Evolutionary conservation across 352 stramenopile species (phyloP).

Genomic region (Globisporangium sylvaticum): DNA sequence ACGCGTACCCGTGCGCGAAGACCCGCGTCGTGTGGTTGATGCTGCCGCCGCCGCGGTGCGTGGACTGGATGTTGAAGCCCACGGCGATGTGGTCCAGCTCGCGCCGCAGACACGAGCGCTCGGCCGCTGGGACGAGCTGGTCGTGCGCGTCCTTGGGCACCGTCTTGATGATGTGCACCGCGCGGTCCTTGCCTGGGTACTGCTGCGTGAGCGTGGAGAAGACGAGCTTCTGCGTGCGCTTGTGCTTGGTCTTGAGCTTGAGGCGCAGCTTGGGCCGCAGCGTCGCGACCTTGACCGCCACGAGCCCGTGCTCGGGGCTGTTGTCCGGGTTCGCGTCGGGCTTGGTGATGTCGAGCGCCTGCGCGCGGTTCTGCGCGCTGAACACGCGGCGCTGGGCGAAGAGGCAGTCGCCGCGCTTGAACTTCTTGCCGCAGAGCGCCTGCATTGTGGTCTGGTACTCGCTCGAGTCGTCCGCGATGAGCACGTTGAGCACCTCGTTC

Average conservation of each 20-base stretch:
- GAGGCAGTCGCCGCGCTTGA: constrained; percentile 42
- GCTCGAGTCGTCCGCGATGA: constrained; percentile 36
- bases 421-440: constrained; percentile 41
- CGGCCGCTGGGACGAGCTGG: constrained; percentile 38
- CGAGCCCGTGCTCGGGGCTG: constrained; percentile 23
- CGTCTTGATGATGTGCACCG: constrained; percentile 61
- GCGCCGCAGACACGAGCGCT: constrained; percentile 46
- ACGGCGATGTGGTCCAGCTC: constrained; percentile 59
- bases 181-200: constrained; percentile 38
- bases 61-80: constrained; percentile 58
- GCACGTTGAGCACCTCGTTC: constrained; percentile 56
- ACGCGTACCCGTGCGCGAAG: constrained; percentile 60
- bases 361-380: constrained; percentile 18
- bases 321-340: constrained; percentile 1
- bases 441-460: constrained; percentile 45
- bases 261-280: constrained; percentile 26
- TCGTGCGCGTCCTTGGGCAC: constrained; percentile 53
- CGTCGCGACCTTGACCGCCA: constrained; percentile 33
- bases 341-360: constrained; percentile 18
- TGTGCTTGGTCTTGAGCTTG: constrained; percentile 30
- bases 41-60: constrained; percentile 23
- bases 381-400: constrained; percentile 41
- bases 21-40: constrained; percentile 36
- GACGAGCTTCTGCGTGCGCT: constrained; percentile 46
- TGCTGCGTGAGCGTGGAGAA: constrained; percentile 47